Evolutionary conservation across 148 eudicot species (phyloP).

Genomic region (Rhododendron kiyosumense): DNA sequence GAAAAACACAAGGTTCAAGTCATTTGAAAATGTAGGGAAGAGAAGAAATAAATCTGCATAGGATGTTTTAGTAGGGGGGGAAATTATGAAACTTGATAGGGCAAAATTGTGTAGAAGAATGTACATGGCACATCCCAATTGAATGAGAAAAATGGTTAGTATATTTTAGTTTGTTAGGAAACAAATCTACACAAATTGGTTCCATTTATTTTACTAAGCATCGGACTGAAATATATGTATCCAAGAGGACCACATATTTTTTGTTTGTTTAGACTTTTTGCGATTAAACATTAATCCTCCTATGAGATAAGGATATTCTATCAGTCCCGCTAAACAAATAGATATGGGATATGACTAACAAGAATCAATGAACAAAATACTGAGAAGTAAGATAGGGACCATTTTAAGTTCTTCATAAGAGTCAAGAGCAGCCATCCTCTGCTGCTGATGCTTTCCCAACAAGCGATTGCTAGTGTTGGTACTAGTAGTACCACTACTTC

Average conservation of each 20-base stretch:
- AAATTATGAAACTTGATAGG: neutral
- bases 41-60: neutral
- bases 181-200: neutral
- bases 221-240: neutral
- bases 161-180: neutral
- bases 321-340: neutral
- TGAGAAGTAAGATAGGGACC: conserved; percentile 31
- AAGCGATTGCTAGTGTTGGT: conserved; percentile 23
- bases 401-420: conserved; percentile 71
- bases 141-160: neutral
- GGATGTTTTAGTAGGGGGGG: neutral
- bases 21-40: neutral
- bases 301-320: neutral
- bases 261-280: neutral
- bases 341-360: neutral
- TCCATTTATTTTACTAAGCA: neutral
- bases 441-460: conserved; percentile 19
- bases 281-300: neutral
- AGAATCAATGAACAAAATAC: neutral
- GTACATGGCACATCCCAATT: neutral
- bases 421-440: conserved; percentile 18
- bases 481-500: neutral
- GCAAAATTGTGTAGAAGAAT: neutral
- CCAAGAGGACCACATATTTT: neutral
- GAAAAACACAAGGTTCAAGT: neutral